A percentile compares a stretch with the other conserved stretches of the same genome.
Evolutionary conservation across 495 filamentous ascomycete species (phyloP).

Genomic region (Emericellopsis terricola): DNA sequence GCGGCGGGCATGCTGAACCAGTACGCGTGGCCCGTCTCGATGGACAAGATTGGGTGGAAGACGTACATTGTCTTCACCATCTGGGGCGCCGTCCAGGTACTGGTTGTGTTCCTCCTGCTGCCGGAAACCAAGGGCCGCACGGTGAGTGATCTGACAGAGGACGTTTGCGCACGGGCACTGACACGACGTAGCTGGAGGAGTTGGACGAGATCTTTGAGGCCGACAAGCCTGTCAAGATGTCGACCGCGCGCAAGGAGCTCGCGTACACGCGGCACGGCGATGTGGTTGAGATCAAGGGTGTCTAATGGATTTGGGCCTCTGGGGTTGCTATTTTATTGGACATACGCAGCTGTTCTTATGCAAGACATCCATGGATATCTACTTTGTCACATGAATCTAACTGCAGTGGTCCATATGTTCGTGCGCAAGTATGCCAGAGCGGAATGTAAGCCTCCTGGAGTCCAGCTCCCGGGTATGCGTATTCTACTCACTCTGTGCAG

Average conservation of each 20-base stretch:
- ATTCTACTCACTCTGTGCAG: no score
- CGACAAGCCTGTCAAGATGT: constrained; percentile 27
- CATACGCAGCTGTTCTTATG: no score
- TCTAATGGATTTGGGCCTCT: no score
- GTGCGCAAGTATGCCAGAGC: no score
- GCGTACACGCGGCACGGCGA: neutral
- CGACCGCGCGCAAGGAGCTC: constrained; percentile 19
- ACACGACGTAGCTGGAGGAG: constrained; percentile 32
- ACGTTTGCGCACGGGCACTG: no score
- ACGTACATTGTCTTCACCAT: constrained; percentile 31
- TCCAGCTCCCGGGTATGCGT: no score
- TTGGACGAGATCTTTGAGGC: constrained; percentile 41
- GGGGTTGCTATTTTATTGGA: no score
- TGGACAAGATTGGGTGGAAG: constrained; percentile 10
- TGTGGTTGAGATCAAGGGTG: neutral
- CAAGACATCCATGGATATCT: no score
- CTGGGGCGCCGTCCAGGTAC: constrained; percentile 29
- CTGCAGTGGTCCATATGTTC: no score
- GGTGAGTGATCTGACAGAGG: no score
- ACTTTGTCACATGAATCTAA: no score
- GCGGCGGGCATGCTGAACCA: constrained; percentile 27
- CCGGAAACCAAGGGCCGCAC: constrained; percentile 45
- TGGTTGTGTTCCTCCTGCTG: constrained; percentile 40
- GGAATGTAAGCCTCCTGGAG: no score
- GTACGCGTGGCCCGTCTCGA: constrained; percentile 13